Evolutionary conservation across 2,329 filamentous ascomycete genomes (phyloP).

Genomic region (Penicillium carneum): DNA sequence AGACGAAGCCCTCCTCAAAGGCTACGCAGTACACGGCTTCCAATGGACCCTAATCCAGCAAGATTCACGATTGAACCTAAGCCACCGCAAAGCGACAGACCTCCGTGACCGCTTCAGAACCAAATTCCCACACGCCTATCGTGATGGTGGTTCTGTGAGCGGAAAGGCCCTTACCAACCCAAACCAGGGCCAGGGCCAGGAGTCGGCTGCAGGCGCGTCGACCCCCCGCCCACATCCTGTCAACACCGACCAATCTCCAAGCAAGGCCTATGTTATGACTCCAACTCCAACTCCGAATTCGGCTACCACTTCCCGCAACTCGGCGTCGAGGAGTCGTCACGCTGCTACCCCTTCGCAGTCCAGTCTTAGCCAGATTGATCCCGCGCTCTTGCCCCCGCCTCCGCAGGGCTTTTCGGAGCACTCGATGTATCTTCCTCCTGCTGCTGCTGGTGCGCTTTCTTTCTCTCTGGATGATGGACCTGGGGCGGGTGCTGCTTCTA

Average conservation of each 20-base stretch:
- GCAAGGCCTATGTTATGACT: slow-evolving; percentile 25
- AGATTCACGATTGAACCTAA: slow-evolving; percentile 61
- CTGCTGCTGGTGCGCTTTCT: slow-evolving; percentile 32
- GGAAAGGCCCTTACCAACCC: slow-evolving; percentile 38
- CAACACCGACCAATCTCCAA: slow-evolving; percentile 13
- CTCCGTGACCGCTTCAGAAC: slow-evolving; percentile 68
- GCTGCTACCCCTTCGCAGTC: slow-evolving; percentile 23
- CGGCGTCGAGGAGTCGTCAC: slow-evolving; percentile 29
- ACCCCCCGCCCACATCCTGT: slow-evolving; percentile 9
- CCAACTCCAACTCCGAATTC: slow-evolving; percentile 12
- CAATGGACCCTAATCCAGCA: slow-evolving; percentile 67
- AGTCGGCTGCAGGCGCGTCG: slow-evolving; percentile 15
- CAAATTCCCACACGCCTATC: slow-evolving; percentile 65
- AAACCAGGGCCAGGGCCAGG: slow-evolving; percentile 18
- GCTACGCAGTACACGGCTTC: slow-evolving; percentile 66
- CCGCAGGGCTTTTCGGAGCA: slow-evolving; percentile 40
- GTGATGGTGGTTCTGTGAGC: slow-evolving; percentile 52
- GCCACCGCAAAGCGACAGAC: slow-evolving; percentile 63
- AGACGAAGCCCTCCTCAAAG: slow-evolving; percentile 65
- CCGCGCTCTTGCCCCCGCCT: slow-evolving; percentile 44
- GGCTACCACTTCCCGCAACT: slow-evolving; percentile 16
- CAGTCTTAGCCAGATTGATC: slow-evolving; percentile 39
- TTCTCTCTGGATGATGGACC: slow-evolving; percentile 46
- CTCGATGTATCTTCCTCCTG: slow-evolving; percentile 27
- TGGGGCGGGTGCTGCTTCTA: slow-evolving; percentile 24